A percentile compares a stretch with the other conserved stretches of the same genome.
These are phyloP conservation scores for Fomitopsis palustris DNA, from an alignment of 1,284 basidiomycete genomes.

Conservation along the genomic window DNA sequence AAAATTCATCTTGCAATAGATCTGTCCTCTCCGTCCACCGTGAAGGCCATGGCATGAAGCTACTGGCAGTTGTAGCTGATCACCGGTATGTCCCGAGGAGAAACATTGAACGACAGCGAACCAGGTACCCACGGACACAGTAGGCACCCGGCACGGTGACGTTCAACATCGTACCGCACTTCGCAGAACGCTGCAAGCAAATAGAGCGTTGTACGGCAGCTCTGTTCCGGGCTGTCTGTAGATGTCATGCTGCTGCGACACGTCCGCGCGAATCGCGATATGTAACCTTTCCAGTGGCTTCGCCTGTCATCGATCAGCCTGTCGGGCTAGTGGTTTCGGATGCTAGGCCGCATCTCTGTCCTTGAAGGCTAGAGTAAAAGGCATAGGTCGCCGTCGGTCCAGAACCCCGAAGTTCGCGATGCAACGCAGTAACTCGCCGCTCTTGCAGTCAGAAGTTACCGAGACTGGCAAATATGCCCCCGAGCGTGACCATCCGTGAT, in stretches of 20 bases:
- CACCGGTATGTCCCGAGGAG: neutral
- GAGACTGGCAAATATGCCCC: neutral
- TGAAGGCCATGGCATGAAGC: neutral
- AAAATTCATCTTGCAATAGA: no score
- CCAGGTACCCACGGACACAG: neutral
- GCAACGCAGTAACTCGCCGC: neutral
- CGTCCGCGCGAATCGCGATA: neutral
- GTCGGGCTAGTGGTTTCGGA: neutral
- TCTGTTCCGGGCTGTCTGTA: neutral
- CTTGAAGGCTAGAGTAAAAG: neutral
- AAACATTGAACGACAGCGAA: neutral
- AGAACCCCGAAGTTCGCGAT: neutral
- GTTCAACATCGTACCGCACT: neutral
- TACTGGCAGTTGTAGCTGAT: neutral
- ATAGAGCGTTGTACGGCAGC: neutral
- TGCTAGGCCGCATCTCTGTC: neutral
- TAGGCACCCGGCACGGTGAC: neutral
- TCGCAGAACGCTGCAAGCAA: neutral
- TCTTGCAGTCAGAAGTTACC: neutral
- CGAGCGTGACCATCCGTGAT: no score
- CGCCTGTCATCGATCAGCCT: neutral
- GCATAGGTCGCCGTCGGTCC: neutral
- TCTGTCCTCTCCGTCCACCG: neutral
- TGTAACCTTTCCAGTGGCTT: neutral
- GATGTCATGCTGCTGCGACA: neutral